A percentile compares a stretch with the other conserved stretches of the same genome.
phyloP scores from a whole-genome alignment of 306 rosid genomes.

The Phaseolus lunatus region DNA sequence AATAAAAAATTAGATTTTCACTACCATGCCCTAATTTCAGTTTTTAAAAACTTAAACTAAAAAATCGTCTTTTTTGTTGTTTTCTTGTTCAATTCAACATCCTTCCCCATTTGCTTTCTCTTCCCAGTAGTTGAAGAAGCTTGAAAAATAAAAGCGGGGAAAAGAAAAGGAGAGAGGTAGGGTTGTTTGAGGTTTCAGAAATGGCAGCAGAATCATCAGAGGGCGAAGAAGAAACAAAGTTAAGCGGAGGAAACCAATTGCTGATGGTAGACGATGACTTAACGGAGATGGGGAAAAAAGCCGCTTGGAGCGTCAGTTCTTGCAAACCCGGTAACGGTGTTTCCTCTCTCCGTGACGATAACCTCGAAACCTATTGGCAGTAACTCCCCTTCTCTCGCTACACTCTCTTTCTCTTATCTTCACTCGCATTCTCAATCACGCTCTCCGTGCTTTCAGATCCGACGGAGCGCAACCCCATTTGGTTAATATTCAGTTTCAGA shows the following conservation, averaged over 20 bases:
- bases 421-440: background rate
- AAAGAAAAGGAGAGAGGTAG: background rate
- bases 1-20: too few relatives aligned
- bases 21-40: too few relatives aligned
- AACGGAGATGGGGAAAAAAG: conserved; percentile 89
- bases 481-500: conserved; percentile 90
- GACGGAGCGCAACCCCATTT: conserved; percentile 96
- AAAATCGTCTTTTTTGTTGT: too few relatives aligned
- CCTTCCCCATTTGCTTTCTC: too few relatives aligned
- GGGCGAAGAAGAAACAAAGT: conserved; percentile 85
- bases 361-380: conserved; percentile 93
- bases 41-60: too few relatives aligned
- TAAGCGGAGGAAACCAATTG: conserved; percentile 64
- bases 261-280: conserved; percentile 71
- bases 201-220: conserved; percentile 96
- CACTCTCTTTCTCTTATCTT: background rate
- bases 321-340: conserved; percentile 96
- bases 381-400: conserved; percentile 32
- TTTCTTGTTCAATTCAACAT: too few relatives aligned
- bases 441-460: conserved; percentile 57
- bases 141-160: background rate
- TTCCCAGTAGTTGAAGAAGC: background rate
- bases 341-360: conserved; percentile 79
- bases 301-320: conserved; percentile 97
- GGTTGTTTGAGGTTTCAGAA: background rate